Percentiles rank a stretch among this genome's conserved stretches.
These are phyloP conservation scores for Musa itinerans DNA, from an alignment of 176 grass and related monocot species.

Conservation along the genomic window DNA sequence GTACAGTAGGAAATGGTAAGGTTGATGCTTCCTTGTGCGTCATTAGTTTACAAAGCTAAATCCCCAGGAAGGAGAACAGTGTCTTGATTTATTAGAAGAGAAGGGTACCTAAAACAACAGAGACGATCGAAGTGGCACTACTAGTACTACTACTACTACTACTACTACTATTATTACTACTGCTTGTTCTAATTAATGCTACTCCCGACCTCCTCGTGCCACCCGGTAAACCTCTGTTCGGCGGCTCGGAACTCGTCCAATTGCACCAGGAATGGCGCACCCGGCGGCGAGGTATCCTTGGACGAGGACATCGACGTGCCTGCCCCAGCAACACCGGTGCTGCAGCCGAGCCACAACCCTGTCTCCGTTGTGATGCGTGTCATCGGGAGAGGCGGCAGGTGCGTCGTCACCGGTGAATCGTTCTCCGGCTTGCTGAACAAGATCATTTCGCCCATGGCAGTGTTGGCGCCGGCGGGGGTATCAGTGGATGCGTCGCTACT, in stretches of 20 bases:
- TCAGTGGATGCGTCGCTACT: not conserved
- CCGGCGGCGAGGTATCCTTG: not conserved
- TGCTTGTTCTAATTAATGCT: not conserved
- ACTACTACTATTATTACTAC: no score
- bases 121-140: no score
- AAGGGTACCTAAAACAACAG: no score
- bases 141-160: no score
- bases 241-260: not conserved
- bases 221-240: slow-evolving; percentile 1
- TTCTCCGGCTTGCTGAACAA: slow-evolving; percentile 5
- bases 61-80: no score
- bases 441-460: not conserved
- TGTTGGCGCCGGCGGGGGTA: not conserved
- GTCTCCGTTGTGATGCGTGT: not conserved
- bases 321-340: not conserved
- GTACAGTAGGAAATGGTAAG: no score
- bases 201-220: not conserved
- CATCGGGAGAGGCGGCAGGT: no score
- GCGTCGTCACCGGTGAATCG: not conserved
- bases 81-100: no score
- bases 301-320: not conserved
- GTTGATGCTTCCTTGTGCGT: no score
- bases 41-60: no score
- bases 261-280: not conserved
- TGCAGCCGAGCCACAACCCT: not conserved